These are phyloP conservation scores for Candida jianshihensis DNA, from an alignment of 805 yeast genomes.

Conservation along the genomic window DNA sequence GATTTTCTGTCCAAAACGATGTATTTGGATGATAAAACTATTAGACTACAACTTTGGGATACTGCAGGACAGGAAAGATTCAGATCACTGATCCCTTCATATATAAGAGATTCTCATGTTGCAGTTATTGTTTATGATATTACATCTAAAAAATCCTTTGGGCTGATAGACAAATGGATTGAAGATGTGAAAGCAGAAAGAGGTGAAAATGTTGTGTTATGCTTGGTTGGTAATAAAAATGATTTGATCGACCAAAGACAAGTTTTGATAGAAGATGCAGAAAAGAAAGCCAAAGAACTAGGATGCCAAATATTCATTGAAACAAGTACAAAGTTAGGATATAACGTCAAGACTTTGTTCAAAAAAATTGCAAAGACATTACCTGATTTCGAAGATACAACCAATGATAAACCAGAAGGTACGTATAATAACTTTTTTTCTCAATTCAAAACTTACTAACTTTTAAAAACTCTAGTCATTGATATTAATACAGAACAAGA, in stretches of 20 bases:
- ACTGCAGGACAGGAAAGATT: constrained; percentile 97
- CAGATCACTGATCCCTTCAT: constrained; percentile 89
- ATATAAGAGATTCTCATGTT: constrained; percentile 93
- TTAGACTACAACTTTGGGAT: constrained; percentile 94
- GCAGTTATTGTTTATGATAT: constrained; percentile 95
- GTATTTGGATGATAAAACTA: constrained; percentile 94
- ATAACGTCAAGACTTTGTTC: constrained; percentile 85
- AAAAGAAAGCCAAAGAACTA: constrained; percentile 59
- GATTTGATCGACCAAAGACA: constrained; percentile 79
- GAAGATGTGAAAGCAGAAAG: constrained; percentile 92
- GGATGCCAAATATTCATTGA: constrained; percentile 82
- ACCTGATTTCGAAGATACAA: constrained; percentile 63
- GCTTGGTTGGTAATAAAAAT: constrained; percentile 86
- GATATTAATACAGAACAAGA: constrained; percentile 18
- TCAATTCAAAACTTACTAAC: constrained; percentile 8
- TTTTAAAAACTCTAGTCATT: constrained; percentile 13
- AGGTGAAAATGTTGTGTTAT: constrained; percentile 83
- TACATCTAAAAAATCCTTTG: constrained; percentile 78
- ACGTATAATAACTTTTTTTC: not conserved
- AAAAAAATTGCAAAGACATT: constrained; percentile 85
- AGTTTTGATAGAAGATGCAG: constrained; percentile 80
- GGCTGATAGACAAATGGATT: constrained; percentile 83
- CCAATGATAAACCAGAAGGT: constrained; percentile 19
- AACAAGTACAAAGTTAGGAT: constrained; percentile 91
- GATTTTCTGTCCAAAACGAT: constrained; percentile 91